Evolutionary conservation across 768 basidiomycete species (phyloP), one percentile per base, ranked within the genome.

Genomic region (Xanthoconium stramineum): DNA sequence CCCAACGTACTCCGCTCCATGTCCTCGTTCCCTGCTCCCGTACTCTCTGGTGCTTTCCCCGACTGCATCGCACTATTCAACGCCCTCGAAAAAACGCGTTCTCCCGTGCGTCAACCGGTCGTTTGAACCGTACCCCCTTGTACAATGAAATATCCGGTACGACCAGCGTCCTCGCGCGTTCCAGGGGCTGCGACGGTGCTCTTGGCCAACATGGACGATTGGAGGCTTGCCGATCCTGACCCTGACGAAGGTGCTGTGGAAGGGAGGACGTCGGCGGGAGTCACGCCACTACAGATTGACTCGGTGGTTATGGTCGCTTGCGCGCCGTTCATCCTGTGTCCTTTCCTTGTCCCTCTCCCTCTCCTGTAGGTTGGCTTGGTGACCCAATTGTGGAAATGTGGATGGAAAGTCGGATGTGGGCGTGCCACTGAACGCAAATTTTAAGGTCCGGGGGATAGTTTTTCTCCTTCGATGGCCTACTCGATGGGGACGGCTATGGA

Each of bases 131-230:
- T 3, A 65, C 37, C 1, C 61, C 52, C 44, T 54, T 56, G 50
- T 63, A 69, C 33, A 20, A 60, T 19, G 67, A 69, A n/a, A 69
- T 58, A 20, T 68, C 60, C 5, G 68, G 68, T 33, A 69, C 60
- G 5, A 52, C 46, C 17, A 69, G 8, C 36, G 42, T n/a, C 13
- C 53, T 35, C 20, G 48, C 0, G 15, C 29, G 32, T 11, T 36
- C n/a, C 11, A 52, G 17, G 15, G 47, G 30, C 36, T 55, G 58
- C 14, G 57, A 52, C 7, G 32, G 32, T 33, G 14, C 38, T 48
- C 46, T n/a, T 24, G 30, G 15, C 20, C 10, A 56, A 53, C 17
- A 17, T 29, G 12, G 49, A 38, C 12, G 52, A 35, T 15, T 36
- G 32, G 32, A 56, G 43, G 29, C 48, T 50, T 3, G n/a, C 39